Evolutionary conservation across 208 protist species (phyloP).

Genomic region (Trypanosoma mega): DNA sequence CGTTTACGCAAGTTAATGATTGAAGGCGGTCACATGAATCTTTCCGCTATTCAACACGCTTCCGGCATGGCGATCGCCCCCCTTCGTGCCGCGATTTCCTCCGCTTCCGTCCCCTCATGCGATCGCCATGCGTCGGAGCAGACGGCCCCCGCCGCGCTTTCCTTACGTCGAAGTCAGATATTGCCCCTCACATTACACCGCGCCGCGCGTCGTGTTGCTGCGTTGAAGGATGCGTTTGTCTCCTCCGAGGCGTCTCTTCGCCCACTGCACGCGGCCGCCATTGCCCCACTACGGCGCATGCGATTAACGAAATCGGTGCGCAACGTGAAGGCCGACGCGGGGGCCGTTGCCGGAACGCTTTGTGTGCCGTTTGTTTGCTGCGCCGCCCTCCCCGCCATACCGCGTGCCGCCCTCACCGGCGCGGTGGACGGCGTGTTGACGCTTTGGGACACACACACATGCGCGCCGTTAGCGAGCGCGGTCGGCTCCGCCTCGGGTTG

Average conservation of each 20-base stretch:
- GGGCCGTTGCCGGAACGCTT: constrained; percentile 34
- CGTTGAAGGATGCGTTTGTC: constrained; percentile 64
- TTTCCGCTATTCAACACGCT: constrained; percentile 18
- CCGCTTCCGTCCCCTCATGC: too few species aligned
- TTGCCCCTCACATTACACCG: constrained; percentile 49
- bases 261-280: constrained; percentile 31
- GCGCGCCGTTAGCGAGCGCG: constrained; percentile 40
- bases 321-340: constrained; percentile 55
- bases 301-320: constrained; percentile 73
- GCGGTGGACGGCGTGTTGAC: constrained; percentile 79
- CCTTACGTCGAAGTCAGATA: constrained; percentile 42
- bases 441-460: constrained; percentile 60
- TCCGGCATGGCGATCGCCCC: constrained; percentile 22
- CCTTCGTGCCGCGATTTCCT: too few species aligned
- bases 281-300: constrained; percentile 37
- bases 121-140: too few species aligned
- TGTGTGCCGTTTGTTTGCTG: constrained; percentile 74
- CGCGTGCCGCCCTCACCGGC: constrained; percentile 48
- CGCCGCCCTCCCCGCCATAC: constrained; percentile 32
- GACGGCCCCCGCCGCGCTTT: constrained; percentile 33
- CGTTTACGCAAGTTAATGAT: constrained; percentile 26
- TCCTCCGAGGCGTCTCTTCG: constrained; percentile 27
- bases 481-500: constrained; percentile 48
- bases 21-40: constrained; percentile 13
- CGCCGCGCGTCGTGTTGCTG: constrained; percentile 41